Base-by-base conservation (phyloP, 2,329 filamentous ascomycete species). In the Neopestalotiopsis sp. region DNA sequence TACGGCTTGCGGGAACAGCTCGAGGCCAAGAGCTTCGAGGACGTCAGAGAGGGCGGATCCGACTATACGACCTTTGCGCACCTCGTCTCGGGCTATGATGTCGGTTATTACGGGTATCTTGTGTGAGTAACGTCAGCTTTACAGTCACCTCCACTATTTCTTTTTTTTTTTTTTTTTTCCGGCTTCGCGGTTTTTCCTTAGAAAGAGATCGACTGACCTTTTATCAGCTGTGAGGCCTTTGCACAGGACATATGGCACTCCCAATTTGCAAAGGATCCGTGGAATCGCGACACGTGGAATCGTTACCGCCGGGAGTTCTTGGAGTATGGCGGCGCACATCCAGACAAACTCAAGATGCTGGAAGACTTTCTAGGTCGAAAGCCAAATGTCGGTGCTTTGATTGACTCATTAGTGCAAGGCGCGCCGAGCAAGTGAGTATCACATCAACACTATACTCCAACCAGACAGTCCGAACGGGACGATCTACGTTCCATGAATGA, bases 201-300 rank as follows among this genome's bases (percentile, higher is more conserved):
- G n/a, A 2, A 30, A 14, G 3, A 10, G 30, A 24, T 28, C 24
- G 13, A 59, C 24, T 59, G 14, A 34, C 17, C 17, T 10, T 2
- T 4, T n/a, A 10, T 17, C 59, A 62, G 59, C 59, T 62, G 30
- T 20, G 13, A 12, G 13, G 59, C 20, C 12, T 62, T 38, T 20
- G 59, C 59, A 6, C 59, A 62, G 20, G 32, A 62, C 4, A 62
- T 62, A 6, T 62, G 59, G 59, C 30, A 40, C 2, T 62, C 59
- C 10, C 3, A 40, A 17, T 62, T 62, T 30, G 32, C 32, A 20
- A 40, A 62, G 34, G 10, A 40, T 7, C n/a, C 32, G 12, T 40
- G 59, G n/a, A 13, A 62, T 20, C 34, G 59, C n/a, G 30, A 20
- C 10, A 62, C 59, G 28, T 62, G 59, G 59, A 40, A 62, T 34